These are phyloP conservation scores for Cymbopogon flexuosus DNA, from an alignment of 202 grass and related monocot species.

Conservation along the genomic window DNA sequence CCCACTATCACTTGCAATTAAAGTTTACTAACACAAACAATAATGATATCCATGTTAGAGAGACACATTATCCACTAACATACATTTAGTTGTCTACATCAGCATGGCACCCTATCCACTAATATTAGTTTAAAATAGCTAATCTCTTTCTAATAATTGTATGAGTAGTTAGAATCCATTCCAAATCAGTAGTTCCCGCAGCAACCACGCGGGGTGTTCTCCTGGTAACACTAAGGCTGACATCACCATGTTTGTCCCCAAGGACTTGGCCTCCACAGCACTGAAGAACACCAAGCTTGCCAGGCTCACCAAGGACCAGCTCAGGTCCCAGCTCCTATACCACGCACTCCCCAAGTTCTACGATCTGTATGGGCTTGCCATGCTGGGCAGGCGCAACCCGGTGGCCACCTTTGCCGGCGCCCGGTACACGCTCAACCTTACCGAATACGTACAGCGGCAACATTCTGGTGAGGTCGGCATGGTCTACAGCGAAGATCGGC, in stretches of 20 bases:
- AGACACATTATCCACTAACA: no score
- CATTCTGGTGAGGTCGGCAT: conserved; percentile 51
- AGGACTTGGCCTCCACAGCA: conserved; percentile 55
- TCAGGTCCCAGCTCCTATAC: conserved; percentile 65
- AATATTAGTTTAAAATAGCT: no score
- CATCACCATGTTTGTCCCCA: conserved; percentile 78
- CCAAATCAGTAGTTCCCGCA: no score
- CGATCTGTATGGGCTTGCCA: conserved; percentile 52
- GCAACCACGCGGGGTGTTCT: no score
- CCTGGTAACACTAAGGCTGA: conserved; percentile 27
- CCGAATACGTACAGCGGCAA: conserved; percentile 43
- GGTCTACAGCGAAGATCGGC: conserved; percentile 59
- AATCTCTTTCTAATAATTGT: no score
- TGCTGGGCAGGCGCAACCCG: conserved; percentile 59
- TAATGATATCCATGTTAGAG: no score
- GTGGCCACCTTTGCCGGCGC: conserved; percentile 65
- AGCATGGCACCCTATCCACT: no score
- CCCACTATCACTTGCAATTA: no score
- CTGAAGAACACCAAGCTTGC: conserved; percentile 60
- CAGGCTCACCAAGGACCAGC: conserved; percentile 62
- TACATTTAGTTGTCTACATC: no score
- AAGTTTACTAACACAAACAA: no score
- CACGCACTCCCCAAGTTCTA: conserved; percentile 68
- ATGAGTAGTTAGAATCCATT: no score
- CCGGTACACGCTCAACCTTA: conserved; percentile 59